phyloP scores from a whole-genome alignment of 345 rosid genomes.

The Rhizophora apiculata region DNA sequence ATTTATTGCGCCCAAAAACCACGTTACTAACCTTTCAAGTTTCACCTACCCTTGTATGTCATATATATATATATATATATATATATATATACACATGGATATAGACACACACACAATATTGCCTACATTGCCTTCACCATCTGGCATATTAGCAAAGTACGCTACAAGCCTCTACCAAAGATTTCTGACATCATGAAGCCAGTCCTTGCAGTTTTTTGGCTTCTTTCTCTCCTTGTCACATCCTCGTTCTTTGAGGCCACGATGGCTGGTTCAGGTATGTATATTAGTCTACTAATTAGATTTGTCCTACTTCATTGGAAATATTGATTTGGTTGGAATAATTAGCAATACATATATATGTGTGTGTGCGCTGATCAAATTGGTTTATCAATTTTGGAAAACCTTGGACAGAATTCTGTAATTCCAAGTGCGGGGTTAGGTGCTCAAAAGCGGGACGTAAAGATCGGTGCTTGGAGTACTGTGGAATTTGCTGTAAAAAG shows the following conservation, averaged over 20 bases:
- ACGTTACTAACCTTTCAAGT: no score
- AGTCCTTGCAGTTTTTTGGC: slow-evolving; percentile 15
- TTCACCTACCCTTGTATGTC: no score
- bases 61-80: no score
- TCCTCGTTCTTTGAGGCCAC: slow-evolving; percentile 46
- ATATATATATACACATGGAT: no score
- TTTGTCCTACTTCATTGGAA: neutral
- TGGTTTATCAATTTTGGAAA: no score
- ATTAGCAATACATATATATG: neutral
- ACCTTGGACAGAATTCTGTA: slow-evolving; percentile 1
- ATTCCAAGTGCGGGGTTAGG: slow-evolving; percentile 44
- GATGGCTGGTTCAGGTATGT: slow-evolving; percentile 47
- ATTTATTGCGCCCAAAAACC: no score
- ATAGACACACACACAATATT: no score
- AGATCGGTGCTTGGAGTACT: slow-evolving; percentile 65
- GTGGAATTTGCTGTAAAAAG: slow-evolving; percentile 74
- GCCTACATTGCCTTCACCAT: no score
- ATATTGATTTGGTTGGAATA: neutral
- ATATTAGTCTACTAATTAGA: neutral
- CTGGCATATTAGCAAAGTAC: no score
- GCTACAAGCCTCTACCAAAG: no score
- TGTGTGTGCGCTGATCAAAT: no score
- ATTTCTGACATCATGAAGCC: slow-evolving; percentile 35
- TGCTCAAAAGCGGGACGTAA: slow-evolving; percentile 61
- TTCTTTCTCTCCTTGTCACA: slow-evolving; percentile 41